Base-by-base conservation (phyloP, 2,329 filamentous ascomycete genomes). In the Pseudofabraea citricarpa region DNA sequence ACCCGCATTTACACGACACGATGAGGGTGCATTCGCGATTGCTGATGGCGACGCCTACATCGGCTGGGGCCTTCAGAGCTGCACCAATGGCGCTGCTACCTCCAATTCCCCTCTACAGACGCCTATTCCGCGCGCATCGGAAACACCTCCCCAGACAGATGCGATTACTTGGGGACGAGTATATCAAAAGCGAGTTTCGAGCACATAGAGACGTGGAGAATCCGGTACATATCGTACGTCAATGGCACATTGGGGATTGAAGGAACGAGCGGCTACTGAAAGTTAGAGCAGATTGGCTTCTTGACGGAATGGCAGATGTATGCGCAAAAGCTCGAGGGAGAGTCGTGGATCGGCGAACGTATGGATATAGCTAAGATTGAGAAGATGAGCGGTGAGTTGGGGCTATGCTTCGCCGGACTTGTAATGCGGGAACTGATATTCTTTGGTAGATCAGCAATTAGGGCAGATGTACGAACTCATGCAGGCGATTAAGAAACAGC, bases 231-330 rank as follows among this genome's bases (percentile, higher is more conserved):
- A 80, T 98, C 66, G 90, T 94, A 73, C 49, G 80, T 64, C 24
- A 6, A 21, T 37, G 15, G n/a, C n/a, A n/a, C n/a, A n/a, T n/a
- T n/a, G n/a, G n/a, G n/a, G n/a, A n/a, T n/a, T n/a, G n/a, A n/a
- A n/a, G n/a, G n/a, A n/a, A n/a, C n/a, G n/a, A n/a, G n/a, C n/a
- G n/a, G n/a, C n/a, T n/a, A n/a, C n/a, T n/a, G n/a, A n/a, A n/a
- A 26, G 10, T 35, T 27, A 19, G 37, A 10, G 6, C 53, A 95
- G 89, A 89, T 97, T 56, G 93, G 91, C 2, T 98, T 98, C 64
- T 73, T 98, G 55, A 91, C 87, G 0, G 90, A 97, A 65, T 98
- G 91, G 91, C 93, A 98, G 65, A 70, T 88, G 41, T 98, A 97
- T 61, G 90, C 90, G 2, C 91, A 98, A 63, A 83, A 89, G 61